A percentile compares a stretch with the other conserved stretches of the same genome.
These are phyloP conservation scores for Coemansia sp. DNA, from an alignment of 192 early-diverging fungal genomes.

Conservation along the genomic window DNA sequence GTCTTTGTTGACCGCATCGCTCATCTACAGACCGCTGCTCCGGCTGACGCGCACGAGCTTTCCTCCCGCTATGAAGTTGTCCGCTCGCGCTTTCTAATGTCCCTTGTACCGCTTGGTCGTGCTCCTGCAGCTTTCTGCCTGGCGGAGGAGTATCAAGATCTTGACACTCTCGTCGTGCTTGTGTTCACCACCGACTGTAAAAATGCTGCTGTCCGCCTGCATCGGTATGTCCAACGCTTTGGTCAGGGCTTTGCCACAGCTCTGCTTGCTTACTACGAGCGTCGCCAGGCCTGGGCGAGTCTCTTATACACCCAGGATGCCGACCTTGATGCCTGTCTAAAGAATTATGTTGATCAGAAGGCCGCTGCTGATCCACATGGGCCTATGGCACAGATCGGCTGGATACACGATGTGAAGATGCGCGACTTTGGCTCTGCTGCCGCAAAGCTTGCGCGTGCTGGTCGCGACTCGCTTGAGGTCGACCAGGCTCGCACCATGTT, in stretches of 20 bases:
- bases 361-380: constrained; percentile 4
- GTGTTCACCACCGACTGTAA: constrained; percentile 26
- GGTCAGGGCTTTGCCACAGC: constrained; percentile 34
- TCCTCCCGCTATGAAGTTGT: constrained; percentile 25
- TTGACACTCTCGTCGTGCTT: constrained; percentile 34
- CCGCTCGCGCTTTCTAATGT: constrained; percentile 35
- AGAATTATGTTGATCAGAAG: constrained; percentile 29
- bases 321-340: constrained; percentile 22
- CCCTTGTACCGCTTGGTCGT: constrained; percentile 39
- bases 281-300: constrained; percentile 48
- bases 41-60: constrained; percentile 9
- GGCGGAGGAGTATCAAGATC: constrained; percentile 49
- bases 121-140: constrained; percentile 38
- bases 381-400: constrained; percentile 23
- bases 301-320: constrained; percentile 24
- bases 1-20: constrained; percentile 37
- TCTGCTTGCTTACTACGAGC: constrained; percentile 50
- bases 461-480: constrained; percentile 25
- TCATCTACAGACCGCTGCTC: neutral
- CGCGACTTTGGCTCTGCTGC: constrained; percentile 38
- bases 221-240: constrained; percentile 25
- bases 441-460: constrained; percentile 31
- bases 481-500: constrained; percentile 37
- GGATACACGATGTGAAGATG: constrained; percentile 47
- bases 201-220: constrained; percentile 33